Evolutionary conservation across 345 rosid genomes (phyloP).

Genomic region (Excoecaria cochinchinensis): DNA sequence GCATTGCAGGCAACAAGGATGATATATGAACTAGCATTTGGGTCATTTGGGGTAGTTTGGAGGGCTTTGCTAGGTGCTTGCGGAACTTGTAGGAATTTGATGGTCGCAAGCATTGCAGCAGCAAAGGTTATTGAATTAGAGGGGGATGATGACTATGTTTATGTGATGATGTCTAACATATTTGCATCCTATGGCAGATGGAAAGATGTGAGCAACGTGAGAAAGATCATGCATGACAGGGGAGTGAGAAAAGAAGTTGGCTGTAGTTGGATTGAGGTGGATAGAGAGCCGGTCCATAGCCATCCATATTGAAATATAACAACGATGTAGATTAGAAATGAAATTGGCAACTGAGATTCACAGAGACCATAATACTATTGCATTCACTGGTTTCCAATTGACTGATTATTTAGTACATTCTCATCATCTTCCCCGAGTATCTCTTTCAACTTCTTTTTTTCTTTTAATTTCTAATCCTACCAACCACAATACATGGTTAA

Average conservation of each 20-base stretch:
- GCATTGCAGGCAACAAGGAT: constrained; percentile 36
- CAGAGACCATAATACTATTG: too few species aligned
- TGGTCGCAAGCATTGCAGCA: constrained; percentile 47
- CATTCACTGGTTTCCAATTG: too few species aligned
- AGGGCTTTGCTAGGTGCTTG: constrained; percentile 71
- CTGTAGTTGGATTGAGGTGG: constrained; percentile 64
- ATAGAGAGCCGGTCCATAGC: constrained; percentile 6
- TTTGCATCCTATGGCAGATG: constrained; percentile 58
- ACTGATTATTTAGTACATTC: neutral
- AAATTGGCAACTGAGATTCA: too few species aligned
- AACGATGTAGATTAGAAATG: too few species aligned
- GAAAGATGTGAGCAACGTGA: constrained; percentile 47
- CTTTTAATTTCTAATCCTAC: too few species aligned
- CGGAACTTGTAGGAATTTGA: constrained; percentile 45
- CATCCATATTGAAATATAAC: neutral
- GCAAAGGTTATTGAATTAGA: constrained; percentile 45
- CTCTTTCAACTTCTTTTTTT: too few species aligned
- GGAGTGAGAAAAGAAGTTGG: constrained; percentile 62
- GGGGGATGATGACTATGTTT: constrained; percentile 59
- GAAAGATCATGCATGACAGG: constrained; percentile 61
- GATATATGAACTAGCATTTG: constrained; percentile 51
- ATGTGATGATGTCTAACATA: constrained; percentile 61
- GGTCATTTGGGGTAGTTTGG: constrained; percentile 50
- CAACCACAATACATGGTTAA: too few species aligned
- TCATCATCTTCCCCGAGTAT: neutral